Base-by-base conservation (phyloP, 805 yeast genomes). In the Saccharomycopsis malanga region DNA sequence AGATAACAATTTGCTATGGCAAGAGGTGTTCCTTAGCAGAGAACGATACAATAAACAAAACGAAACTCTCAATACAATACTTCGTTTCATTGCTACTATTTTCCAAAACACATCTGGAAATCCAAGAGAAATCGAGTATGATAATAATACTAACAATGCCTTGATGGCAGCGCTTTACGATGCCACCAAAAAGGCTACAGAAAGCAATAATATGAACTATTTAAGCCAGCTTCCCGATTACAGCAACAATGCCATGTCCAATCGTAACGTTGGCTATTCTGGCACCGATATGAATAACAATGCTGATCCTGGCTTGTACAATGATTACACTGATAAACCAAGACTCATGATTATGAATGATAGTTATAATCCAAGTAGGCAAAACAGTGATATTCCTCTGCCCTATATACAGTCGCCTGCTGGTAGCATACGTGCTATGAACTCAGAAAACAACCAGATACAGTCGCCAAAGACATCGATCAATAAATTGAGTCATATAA, bases 1-100 rank as follows among this genome's bases (percentile, higher is more conserved):
- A 51, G 98, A 93, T 60, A 93, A 91, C 65, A 91, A 87, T 61
- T 64, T 87, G 57, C 66, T 93, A 39, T 93, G 98, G 98, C 81
- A 83, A 52, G 98, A 93, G 60, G 83, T 87, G 58, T 81, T 74
- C 60, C 67, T 80, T 49, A 82, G 91, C 4, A 72, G 97, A 45
- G 97, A 91, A 61, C 76, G 89, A 54, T 86, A 89, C 62, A 78
- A 83, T 57, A 73, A 81, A 29, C 98, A 93, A 61, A 80, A 91
- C 35, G 91, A 85, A 53, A 87, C 96, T 20, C 70, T 93, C 47
- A 95, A 88, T 54, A 83, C 86, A 54, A 91, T 93, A 43, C 66
- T 93, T 57, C 77, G 93, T 56, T 91, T 93, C 55, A 69, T 93
- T 57, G 94, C 96, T 2, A 77, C 89, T 4, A 74, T 91, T 3